These are phyloP conservation scores for Fusarium subtropicale DNA, from an alignment of 2,329 filamentous ascomycete genomes.

Conservation along the genomic window DNA sequence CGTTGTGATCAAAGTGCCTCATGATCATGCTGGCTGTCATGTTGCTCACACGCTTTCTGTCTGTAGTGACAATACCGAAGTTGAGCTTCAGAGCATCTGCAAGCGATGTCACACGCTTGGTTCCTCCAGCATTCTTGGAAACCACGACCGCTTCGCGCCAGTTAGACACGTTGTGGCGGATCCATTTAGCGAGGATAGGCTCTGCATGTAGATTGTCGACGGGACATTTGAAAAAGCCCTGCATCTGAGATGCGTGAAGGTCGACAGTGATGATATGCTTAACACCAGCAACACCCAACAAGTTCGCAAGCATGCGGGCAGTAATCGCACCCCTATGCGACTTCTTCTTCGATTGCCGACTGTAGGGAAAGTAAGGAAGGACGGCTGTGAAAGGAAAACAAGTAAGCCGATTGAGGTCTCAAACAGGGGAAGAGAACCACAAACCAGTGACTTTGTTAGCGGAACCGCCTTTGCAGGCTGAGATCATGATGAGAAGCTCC, in stretches of 20 bases:
- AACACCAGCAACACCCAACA: constrained; percentile 91
- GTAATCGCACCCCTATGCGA: constrained; percentile 96
- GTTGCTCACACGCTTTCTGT: constrained; percentile 75
- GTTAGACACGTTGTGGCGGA: constrained; percentile 84
- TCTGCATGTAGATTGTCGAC: constrained; percentile 98
- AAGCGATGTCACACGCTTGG: constrained; percentile 94
- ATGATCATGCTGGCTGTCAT: constrained; percentile 85
- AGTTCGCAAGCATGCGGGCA: constrained; percentile 95
- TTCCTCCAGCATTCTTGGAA: constrained; percentile 97
- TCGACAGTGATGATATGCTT: constrained; percentile 98
- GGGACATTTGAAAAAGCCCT: constrained; percentile 97
- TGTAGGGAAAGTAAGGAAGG: constrained; percentile 98
- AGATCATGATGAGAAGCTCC: constrained; percentile 99
- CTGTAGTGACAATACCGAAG: constrained; percentile 95
- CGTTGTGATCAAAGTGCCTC: constrained; percentile 69
- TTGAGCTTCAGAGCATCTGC: constrained; percentile 97
- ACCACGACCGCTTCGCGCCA: constrained; percentile 96
- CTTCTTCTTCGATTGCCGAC: constrained; percentile 99
- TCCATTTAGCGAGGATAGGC: constrained; percentile 95
- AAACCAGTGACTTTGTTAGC: constrained; percentile 95
- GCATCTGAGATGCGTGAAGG: constrained; percentile 97
- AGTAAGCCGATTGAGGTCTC: constrained; percentile 34
- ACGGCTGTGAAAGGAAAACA: constrained; percentile 68
- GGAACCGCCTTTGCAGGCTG: constrained; percentile 96
- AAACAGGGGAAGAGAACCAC: constrained; percentile 47